A percentile compares a stretch with the other conserved stretches of the same genome.
These are phyloP conservation scores for Cladosporium cucumerinum DNA, from an alignment of 2,329 filamentous ascomycete genomes.

Conservation along the genomic window DNA sequence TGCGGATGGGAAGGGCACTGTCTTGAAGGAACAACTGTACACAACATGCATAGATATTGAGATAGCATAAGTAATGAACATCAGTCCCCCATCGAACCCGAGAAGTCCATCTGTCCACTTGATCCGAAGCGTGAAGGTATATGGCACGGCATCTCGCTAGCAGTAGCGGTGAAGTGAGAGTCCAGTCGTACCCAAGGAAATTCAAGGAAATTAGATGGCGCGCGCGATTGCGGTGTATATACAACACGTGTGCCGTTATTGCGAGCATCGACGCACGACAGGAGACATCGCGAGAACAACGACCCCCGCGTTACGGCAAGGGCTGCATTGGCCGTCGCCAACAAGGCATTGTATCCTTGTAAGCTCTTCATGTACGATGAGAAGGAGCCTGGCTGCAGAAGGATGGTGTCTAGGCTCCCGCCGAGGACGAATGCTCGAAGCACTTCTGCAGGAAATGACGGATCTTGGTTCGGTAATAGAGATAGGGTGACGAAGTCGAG, in stretches of 20 bases:
- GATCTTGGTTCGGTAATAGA: neutral
- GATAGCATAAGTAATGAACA: slow-evolving; percentile 6
- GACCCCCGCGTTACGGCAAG: neutral
- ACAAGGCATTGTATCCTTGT: neutral
- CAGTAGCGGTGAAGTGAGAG: too few species aligned
- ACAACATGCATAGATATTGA: slow-evolving; percentile 10
- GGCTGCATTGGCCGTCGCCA: neutral
- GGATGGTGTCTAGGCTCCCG: neutral
- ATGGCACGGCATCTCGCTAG: too few species aligned
- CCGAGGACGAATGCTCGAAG: neutral
- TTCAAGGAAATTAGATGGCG: too few species aligned
- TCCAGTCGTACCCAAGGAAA: too few species aligned
- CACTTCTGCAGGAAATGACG: neutral
- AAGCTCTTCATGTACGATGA: neutral
- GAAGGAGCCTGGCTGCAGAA: neutral
- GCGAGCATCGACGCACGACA: neutral
- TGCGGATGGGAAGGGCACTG: neutral
- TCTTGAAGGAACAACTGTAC: slow-evolving; percentile 2
- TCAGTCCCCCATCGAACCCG: neutral
- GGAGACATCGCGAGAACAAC: neutral
- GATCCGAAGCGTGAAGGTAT: too few species aligned
- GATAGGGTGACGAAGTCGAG: neutral
- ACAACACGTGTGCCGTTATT: neutral
- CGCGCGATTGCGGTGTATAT: neutral
- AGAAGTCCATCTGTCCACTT: too few species aligned